Conservation (phyloP, 2,329 filamentous ascomycete genomes). For the Boeremia lycopersici region DNA sequence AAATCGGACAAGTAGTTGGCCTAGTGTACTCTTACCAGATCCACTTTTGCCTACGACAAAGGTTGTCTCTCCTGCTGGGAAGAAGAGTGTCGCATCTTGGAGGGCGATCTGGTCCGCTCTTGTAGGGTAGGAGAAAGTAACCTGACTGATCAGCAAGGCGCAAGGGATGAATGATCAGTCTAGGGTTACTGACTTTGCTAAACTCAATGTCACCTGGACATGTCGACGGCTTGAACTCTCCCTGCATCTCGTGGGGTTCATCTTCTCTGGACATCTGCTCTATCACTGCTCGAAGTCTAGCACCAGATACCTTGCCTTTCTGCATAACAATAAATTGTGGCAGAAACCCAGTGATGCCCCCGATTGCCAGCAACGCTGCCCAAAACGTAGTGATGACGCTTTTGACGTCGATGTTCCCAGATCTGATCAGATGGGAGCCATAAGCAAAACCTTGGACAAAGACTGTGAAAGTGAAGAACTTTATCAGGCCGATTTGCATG, state of each 20-base stretch:
- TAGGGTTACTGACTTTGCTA: slow-evolving; percentile 61
- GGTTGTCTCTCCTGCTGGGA: slow-evolving; percentile 73
- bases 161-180: neutral
- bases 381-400: slow-evolving; percentile 85
- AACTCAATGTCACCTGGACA: slow-evolving; percentile 74
- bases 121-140: slow-evolving; percentile 82
- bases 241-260: slow-evolving; percentile 20
- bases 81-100: slow-evolving; percentile 67
- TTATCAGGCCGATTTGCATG: slow-evolving; percentile 73
- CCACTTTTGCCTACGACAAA: slow-evolving; percentile 88
- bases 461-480: slow-evolving; percentile 75
- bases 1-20: slow-evolving; percentile 78
- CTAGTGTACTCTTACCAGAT: slow-evolving; percentile 89
- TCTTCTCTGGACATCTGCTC: slow-evolving; percentile 41
- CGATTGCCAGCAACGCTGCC: slow-evolving; percentile 75
- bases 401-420: slow-evolving; percentile 64
- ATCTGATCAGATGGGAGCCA: slow-evolving; percentile 71
- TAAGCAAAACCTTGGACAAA: slow-evolving; percentile 94
- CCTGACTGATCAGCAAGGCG: slow-evolving; percentile 52
- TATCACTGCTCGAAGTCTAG: slow-evolving; percentile 61
- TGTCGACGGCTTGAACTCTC: slow-evolving; percentile 28
- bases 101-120: slow-evolving; percentile 67
- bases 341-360: slow-evolving; percentile 74
- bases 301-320: slow-evolving; percentile 78
- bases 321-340: slow-evolving; percentile 78